phyloP scores from a whole-genome alignment of 305 asterid genomes.

The Ajuga reptans region DNA sequence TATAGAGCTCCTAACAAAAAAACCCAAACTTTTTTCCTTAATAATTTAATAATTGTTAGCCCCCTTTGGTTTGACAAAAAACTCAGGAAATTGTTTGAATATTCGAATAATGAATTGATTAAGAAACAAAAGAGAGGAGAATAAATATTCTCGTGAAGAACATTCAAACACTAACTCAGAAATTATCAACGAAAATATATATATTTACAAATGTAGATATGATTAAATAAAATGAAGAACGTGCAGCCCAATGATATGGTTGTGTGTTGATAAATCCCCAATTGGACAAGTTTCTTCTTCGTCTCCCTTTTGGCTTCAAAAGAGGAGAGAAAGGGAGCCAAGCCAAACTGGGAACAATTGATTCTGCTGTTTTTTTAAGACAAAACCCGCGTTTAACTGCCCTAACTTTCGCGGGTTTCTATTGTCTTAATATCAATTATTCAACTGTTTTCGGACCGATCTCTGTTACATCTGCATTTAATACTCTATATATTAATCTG shows the following conservation, averaged over 20 bases:
- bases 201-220: too few species aligned
- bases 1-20: conserved; percentile 22
- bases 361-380: conserved; percentile 28
- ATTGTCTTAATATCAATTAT: not conserved
- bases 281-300: conserved; percentile 42
- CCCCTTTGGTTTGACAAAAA: conserved; percentile 18
- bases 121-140: conserved; percentile 12
- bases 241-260: conserved; percentile 29
- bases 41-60: conserved; percentile 15
- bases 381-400: conserved; percentile 20
- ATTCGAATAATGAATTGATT: not conserved
- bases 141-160: conserved; percentile 23
- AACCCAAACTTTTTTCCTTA: not conserved
- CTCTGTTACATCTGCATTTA: too few species aligned
- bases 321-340: conserved; percentile 51
- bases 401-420: conserved; percentile 29
- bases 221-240: conserved; percentile 9
- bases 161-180: conserved; percentile 20
- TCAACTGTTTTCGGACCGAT: not conserved
- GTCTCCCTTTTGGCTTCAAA: conserved; percentile 46
- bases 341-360: conserved; percentile 15
- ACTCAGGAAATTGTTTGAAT: conserved; percentile 1
- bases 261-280: conserved; percentile 26
- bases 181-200: not conserved
- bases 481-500: too few species aligned